Conservation (phyloP, 169 alveolate genomes). For the Eimeria sp. region DNA sequence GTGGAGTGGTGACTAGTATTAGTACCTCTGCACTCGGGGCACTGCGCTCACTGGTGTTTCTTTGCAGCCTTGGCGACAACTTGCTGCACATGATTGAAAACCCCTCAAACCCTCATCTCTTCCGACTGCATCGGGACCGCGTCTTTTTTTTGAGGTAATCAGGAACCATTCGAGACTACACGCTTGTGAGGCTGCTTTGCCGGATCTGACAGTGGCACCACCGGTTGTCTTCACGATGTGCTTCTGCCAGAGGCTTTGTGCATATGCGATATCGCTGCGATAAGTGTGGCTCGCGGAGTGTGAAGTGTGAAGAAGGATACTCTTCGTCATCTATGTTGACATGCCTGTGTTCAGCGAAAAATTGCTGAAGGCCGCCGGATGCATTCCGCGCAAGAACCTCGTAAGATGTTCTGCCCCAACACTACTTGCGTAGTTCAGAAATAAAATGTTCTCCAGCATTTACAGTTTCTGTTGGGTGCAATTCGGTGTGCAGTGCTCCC, state of each 20-base stretch:
- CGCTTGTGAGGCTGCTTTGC: background rate
- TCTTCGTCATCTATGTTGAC: background rate
- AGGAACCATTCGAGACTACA: background rate
- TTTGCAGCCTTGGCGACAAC: conserved; percentile 90
- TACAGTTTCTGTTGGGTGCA: conserved; percentile 84
- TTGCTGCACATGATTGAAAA: conserved; percentile 91
- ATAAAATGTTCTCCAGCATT: background rate
- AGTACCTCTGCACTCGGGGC: background rate
- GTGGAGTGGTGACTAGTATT: background rate
- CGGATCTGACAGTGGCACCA: background rate
- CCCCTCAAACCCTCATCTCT: conserved; percentile 92
- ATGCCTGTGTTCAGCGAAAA: conserved; percentile 82
- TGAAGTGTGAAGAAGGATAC: background rate
- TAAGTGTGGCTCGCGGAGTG: background rate
- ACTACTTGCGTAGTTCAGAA: background rate
- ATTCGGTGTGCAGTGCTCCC: background rate
- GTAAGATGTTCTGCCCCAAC: background rate
- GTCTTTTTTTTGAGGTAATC: conserved; percentile 91
- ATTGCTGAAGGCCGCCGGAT: conserved; percentile 89
- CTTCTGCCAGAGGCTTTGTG: background rate
- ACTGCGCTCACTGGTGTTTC: background rate
- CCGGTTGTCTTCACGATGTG: background rate
- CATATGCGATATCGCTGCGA: background rate
- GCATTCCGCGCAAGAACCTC: conserved; percentile 92
- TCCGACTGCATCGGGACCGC: conserved; percentile 92